phyloP scores from a whole-genome alignment of 139 green algal species.

The Ettlia oleoabundans region DNA sequence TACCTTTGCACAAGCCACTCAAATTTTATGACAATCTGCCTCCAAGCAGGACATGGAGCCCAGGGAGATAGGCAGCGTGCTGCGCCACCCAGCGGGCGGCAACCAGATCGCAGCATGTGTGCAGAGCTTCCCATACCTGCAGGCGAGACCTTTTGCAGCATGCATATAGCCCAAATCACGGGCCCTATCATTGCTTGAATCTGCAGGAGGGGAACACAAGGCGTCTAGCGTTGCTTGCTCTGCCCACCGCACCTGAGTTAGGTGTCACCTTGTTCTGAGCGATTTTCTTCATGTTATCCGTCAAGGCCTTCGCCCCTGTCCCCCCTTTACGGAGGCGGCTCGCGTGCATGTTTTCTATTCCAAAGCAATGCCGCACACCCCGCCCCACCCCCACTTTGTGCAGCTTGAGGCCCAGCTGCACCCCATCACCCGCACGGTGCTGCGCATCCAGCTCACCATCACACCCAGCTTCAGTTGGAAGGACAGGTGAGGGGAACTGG shows the following conservation, averaged over 20 bases:
- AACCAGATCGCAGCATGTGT: slow-evolving; percentile 59
- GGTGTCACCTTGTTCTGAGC: too few species aligned
- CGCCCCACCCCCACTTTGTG: not conserved
- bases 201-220: too few species aligned
- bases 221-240: too few species aligned
- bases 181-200: too few species aligned
- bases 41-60: slow-evolving; percentile 79
- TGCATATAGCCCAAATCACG: too few species aligned
- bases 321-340: too few species aligned
- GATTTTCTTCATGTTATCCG: too few species aligned
- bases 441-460: slow-evolving; percentile 85
- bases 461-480: slow-evolving; percentile 83
- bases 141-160: too few species aligned
- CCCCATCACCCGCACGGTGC: slow-evolving; percentile 95
- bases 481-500: slow-evolving; percentile 43
- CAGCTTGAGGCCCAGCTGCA: slow-evolving; percentile 70
- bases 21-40: too few species aligned
- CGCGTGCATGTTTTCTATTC: not conserved
- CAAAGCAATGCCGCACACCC: not conserved
- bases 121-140: slow-evolving; percentile 79
- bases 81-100: slow-evolving; percentile 84
- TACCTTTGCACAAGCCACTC: not conserved
- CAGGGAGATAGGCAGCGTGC: slow-evolving; percentile 81
- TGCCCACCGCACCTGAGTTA: too few species aligned
- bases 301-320: too few species aligned